Evolutionary conservation across 768 basidiomycete species (phyloP).

Genomic region (Ramaria rubella): DNA sequence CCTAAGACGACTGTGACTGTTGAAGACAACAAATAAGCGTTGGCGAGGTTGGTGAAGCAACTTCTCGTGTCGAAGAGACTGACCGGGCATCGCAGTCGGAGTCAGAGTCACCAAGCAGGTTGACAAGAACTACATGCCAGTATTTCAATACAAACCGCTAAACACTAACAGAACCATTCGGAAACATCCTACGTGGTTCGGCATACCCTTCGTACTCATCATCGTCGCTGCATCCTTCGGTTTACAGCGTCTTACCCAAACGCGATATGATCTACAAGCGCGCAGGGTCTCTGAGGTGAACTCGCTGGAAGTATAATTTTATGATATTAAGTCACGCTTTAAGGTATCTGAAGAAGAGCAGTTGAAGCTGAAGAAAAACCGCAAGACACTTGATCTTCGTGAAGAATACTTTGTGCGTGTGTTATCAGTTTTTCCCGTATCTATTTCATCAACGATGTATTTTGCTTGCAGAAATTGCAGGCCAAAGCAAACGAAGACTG

Average conservation of each 20-base stretch:
- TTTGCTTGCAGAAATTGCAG: slow-evolving; percentile 49
- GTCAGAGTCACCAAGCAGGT: neutral
- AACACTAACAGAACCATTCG: slow-evolving; percentile 38
- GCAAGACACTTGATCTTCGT: slow-evolving; percentile 84
- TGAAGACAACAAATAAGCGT: neutral
- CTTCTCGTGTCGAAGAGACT: neutral
- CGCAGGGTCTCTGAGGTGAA: slow-evolving; percentile 65
- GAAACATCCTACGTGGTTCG: slow-evolving; percentile 69
- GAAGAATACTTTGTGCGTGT: slow-evolving; percentile 92
- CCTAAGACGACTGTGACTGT: slow-evolving; percentile 73
- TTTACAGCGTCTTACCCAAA: slow-evolving; percentile 77
- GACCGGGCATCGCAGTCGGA: neutral
- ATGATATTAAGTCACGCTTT: neutral
- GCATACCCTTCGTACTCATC: slow-evolving; percentile 77
- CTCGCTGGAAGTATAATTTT: neutral
- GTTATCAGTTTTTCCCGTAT: neutral
- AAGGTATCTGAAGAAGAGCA: slow-evolving; percentile 76
- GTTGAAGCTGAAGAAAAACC: slow-evolving; percentile 56
- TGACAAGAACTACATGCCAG: slow-evolving; percentile 33
- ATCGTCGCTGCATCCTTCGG: slow-evolving; percentile 86
- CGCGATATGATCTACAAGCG: slow-evolving; percentile 83
- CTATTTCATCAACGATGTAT: neutral
- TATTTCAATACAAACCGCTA: slow-evolving; percentile 45
- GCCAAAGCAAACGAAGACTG: slow-evolving; percentile 62
- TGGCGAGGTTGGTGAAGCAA: neutral